Conservation (phyloP, 2,329 filamentous ascomycete genomes). For the Chlorencoelia australis region DNA sequence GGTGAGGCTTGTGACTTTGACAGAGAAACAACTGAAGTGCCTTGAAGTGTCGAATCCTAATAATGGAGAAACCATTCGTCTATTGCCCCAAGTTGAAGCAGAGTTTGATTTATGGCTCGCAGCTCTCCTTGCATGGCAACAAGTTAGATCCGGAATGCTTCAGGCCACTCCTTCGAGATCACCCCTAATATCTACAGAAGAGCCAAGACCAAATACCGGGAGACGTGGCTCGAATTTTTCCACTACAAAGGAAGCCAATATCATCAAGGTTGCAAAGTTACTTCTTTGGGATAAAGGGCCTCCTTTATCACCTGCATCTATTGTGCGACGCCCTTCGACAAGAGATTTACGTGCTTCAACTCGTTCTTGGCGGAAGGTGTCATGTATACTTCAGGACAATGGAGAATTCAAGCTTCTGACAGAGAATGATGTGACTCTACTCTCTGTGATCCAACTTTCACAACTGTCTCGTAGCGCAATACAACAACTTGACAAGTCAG, state of each 20-base stretch:
- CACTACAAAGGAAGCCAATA: conserved; percentile 67
- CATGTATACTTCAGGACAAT: conserved; percentile 88
- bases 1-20: conserved; percentile 45
- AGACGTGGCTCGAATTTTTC: conserved; percentile 40
- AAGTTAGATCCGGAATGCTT: conserved; percentile 44
- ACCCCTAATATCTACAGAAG: conserved; percentile 8
- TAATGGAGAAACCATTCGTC: conserved; percentile 48
- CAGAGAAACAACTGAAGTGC: conserved; percentile 36
- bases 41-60: conserved; percentile 46
- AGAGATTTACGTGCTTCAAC: conserved; percentile 44
- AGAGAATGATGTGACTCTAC: conserved; percentile 69
- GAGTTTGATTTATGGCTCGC: conserved; percentile 75
- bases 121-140: conserved; percentile 72
- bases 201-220: conserved; percentile 24
- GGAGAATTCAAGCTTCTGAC: conserved; percentile 86
- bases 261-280: conserved; percentile 92
- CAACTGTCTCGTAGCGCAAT: conserved; percentile 84
- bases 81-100: conserved; percentile 52
- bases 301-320: conserved; percentile 40
- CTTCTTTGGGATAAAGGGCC: conserved; percentile 79
- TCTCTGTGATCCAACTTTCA: conserved; percentile 77
- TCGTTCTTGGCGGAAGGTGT: conserved; percentile 71
- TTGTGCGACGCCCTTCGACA: conserved; percentile 42
- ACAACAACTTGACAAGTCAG: conserved; percentile 80
- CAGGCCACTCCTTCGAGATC: conserved; percentile 14